Evolutionary conservation across 257 asterid species (phyloP).

Genomic region (Solanum arcanum): DNA sequence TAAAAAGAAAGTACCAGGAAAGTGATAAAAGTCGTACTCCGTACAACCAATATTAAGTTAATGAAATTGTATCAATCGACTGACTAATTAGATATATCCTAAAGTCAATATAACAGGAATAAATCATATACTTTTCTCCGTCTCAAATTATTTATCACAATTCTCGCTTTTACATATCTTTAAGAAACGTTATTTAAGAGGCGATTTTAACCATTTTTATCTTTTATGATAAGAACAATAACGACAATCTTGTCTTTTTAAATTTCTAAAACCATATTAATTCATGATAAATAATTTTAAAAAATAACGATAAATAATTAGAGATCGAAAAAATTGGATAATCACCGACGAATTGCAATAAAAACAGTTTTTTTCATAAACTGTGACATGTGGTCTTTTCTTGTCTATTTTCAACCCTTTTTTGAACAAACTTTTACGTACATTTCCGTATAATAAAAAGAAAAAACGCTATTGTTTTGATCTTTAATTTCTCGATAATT

Average conservation of each 20-base stretch:
- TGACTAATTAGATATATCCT: background rate
- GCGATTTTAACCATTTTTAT: background rate
- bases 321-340: background rate
- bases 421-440: constrained; percentile 12
- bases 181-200: background rate
- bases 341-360: constrained; percentile 27
- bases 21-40: background rate
- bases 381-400: constrained; percentile 31
- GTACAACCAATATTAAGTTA: background rate
- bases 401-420: background rate
- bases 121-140: background rate
- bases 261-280: background rate
- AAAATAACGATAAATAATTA: background rate
- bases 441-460: constrained; percentile 20
- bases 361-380: background rate
- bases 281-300: background rate
- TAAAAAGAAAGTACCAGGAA: background rate
- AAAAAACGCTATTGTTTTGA: too few relatives aligned
- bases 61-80: background rate
- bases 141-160: background rate
- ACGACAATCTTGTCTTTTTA: background rate
- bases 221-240: too few relatives aligned
- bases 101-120: background rate
- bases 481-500: background rate
- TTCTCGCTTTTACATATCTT: accelerated